Percentiles rank a stretch among this genome's conserved stretches.
Evolutionary conservation across 2,329 filamentous ascomycete genomes (phyloP).

Genomic region (Penicillium nordicum): DNA sequence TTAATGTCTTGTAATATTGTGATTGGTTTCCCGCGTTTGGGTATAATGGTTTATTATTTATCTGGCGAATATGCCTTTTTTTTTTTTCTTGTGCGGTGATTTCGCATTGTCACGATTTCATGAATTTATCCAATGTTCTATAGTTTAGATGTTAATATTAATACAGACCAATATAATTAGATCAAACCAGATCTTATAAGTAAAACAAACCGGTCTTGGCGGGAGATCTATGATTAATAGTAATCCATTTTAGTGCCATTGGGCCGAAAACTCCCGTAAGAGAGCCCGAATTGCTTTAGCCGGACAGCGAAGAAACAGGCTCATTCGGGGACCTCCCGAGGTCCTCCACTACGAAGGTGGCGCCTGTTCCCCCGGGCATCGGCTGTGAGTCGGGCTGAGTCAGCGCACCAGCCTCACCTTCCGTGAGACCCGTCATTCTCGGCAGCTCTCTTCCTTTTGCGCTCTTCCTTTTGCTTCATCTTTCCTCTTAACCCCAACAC

Average conservation of each 20-base stretch:
- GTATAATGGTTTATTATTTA: conserved; percentile 11
- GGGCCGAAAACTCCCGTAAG: conserved; percentile 27
- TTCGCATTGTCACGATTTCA: conserved; percentile 1
- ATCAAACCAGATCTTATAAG: neutral
- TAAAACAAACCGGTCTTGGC: neutral
- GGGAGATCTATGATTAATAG: conserved; percentile 8
- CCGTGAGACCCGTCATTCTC: conserved; percentile 13
- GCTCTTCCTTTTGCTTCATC: conserved; percentile 16
- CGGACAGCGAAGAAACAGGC: conserved; percentile 8
- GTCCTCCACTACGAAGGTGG: neutral
- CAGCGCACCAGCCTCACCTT: conserved; percentile 23
- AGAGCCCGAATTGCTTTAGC: conserved; percentile 21
- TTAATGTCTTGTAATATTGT: conserved; percentile 15
- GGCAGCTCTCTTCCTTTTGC: conserved; percentile 15
- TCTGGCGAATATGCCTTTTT: conserved; percentile 1
- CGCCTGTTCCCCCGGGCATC: neutral
- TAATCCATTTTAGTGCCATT: conserved; percentile 12
- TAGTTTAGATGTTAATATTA: conserved; percentile 3
- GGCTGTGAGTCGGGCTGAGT: conserved; percentile 23
- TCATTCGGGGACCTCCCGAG: neutral
- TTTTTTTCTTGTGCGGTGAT: neutral
- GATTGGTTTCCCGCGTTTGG: neutral
- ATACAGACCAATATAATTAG: neutral
- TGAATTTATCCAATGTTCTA: conserved; percentile 1
- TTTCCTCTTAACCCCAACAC: conserved; percentile 12